These are phyloP conservation scores for Beauveria varroae DNA, from an alignment of 2,329 filamentous ascomycete species.

Conservation along the genomic window DNA sequence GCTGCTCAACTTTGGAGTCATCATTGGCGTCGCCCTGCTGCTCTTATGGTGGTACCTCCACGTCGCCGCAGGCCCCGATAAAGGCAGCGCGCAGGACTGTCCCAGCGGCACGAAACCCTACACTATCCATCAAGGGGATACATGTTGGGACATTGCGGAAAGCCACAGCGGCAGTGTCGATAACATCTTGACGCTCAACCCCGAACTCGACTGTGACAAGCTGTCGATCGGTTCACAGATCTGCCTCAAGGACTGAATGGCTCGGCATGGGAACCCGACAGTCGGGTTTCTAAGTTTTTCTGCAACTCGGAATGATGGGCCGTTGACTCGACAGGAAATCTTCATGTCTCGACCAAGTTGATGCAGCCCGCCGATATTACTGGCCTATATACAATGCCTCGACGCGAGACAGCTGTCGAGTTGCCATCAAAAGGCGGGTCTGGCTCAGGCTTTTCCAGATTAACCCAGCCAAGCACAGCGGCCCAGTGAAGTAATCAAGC, in stretches of 20 bases:
- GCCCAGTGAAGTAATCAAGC: too few relatives aligned
- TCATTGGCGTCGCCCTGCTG: constrained; percentile 44
- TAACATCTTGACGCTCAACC: constrained; percentile 37
- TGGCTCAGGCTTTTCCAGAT: too few relatives aligned
- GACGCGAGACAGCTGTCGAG: too few relatives aligned
- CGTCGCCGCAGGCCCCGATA: constrained; percentile 20
- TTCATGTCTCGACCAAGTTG: too few relatives aligned
- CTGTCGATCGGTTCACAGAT: constrained; percentile 34
- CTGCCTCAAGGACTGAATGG: constrained; percentile 32
- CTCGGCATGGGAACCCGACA: neutral
- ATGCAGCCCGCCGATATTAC: too few relatives aligned
- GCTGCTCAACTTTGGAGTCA: constrained; percentile 51
- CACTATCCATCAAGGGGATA: constrained; percentile 38
- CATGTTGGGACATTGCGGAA: constrained; percentile 46
- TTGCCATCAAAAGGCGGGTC: too few relatives aligned
- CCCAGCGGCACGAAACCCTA: constrained; percentile 26
- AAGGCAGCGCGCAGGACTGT: constrained; percentile 19
- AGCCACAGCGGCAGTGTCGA: constrained; percentile 34
- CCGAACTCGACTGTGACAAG: constrained; percentile 38
- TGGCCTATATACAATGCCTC: too few relatives aligned
- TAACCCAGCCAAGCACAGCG: too few relatives aligned
- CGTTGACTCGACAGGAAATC: too few relatives aligned
- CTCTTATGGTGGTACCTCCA: constrained; percentile 42
- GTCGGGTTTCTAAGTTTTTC: neutral
- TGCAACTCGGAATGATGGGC: neutral